Evolutionary conservation across 83 land plant species (phyloP).

Genomic region (Picea abies): DNA sequence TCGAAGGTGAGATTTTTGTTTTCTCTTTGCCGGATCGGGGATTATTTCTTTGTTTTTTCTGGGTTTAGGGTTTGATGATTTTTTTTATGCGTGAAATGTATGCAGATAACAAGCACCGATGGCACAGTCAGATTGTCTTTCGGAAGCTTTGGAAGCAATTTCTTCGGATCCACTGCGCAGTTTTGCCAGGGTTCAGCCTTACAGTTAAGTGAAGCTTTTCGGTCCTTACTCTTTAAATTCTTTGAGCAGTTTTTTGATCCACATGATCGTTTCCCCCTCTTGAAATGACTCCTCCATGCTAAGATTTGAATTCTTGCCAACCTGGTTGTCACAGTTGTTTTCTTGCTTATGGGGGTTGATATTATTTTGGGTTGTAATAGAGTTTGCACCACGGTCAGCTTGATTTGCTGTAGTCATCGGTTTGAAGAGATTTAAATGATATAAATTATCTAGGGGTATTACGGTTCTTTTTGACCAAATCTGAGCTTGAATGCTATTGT

Average conservation of each 20-base stretch:
- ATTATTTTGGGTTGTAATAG: no score
- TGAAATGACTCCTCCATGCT: no score
- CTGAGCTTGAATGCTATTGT: not conserved
- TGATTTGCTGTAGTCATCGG: no score
- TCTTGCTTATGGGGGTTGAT: no score
- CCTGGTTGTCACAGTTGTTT: not conserved
- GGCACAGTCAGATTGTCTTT: not conserved
- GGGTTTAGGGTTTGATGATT: not conserved
- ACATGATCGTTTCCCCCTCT: not conserved
- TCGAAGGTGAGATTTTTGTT: not conserved
- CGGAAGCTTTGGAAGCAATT: constrained; percentile 9
- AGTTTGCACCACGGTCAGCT: no score
- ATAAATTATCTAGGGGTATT: no score
- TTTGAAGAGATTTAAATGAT: no score
- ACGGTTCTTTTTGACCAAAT: not conserved
- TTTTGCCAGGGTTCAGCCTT: not conserved
- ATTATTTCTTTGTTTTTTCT: not conserved
- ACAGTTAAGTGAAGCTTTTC: not conserved
- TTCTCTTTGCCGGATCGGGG: not conserved
- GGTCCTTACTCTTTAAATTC: not conserved
- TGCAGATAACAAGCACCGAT: not conserved
- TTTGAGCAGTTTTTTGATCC: not conserved
- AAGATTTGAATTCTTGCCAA: not conserved
- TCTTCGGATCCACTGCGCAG: not conserved
- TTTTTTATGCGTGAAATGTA: not conserved